Percentiles rank a stretch among this genome's conserved stretches.
Evolutionary conservation across 345 rosid genomes (phyloP).

Genomic region (Lagerstroemia speciosa): DNA sequence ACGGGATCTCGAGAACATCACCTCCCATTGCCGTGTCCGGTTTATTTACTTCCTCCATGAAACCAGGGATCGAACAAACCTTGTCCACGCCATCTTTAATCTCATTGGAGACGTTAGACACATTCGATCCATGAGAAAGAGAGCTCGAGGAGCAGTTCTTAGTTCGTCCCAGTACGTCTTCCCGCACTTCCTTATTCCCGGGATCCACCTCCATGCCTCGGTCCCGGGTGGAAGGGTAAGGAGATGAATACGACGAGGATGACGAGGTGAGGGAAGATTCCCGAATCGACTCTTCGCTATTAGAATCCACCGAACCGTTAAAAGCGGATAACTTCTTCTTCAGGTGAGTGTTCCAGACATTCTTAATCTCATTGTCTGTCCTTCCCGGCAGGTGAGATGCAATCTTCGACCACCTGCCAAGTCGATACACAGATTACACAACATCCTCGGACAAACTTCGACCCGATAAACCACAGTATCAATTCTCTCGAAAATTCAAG

Average conservation of each 20-base stretch:
- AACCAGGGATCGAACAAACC: conserved; percentile 8
- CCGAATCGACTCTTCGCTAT: conserved; percentile 15
- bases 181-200: background rate
- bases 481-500: background rate
- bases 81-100: conserved; percentile 8
- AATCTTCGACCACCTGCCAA: conserved; percentile 79
- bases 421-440: background rate
- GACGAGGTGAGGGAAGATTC: conserved; percentile 17
- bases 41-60: conserved; percentile 53
- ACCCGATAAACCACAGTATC: background rate
- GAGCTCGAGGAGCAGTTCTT: background rate
- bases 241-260: conserved; percentile 24
- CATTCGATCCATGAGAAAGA: background rate
- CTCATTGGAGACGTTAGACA: background rate
- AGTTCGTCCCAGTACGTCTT: background rate
- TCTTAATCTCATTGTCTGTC: conserved; percentile 92
- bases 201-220: background rate
- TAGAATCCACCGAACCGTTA: conserved; percentile 8
- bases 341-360: conserved; percentile 80
- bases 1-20: conserved; percentile 26
- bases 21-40: conserved; percentile 23
- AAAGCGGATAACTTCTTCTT: conserved; percentile 52
- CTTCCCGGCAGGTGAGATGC: conserved; percentile 75
- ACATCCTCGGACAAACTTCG: background rate
- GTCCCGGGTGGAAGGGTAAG: background rate